These are phyloP conservation scores for Pichia sp. DNA, from an alignment of 1,139 yeast species.

Conservation along the genomic window DNA sequence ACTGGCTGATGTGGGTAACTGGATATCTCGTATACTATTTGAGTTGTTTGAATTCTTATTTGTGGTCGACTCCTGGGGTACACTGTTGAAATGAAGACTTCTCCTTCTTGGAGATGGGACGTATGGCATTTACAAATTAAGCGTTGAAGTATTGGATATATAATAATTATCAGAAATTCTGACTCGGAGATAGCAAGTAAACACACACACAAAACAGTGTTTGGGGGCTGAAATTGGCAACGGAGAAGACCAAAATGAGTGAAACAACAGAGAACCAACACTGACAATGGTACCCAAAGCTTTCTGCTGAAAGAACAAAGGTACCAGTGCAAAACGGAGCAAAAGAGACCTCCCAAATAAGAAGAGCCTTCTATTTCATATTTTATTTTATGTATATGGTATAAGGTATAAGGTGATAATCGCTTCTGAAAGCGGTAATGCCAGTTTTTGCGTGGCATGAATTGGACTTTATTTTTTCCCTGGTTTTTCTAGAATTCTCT, in stretches of 20 bases:
- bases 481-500: no score
- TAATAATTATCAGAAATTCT: background rate
- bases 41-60: background rate
- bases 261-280: background rate
- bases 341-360: background rate
- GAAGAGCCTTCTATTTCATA: background rate
- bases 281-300: background rate
- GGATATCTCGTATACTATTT: background rate
- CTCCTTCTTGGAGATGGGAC: conserved; percentile 12
- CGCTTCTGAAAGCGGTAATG: background rate
- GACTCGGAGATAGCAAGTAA: background rate
- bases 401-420: background rate
- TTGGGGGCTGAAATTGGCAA: background rate
- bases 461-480: background rate
- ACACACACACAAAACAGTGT: background rate
- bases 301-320: background rate
- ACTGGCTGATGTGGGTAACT: background rate
- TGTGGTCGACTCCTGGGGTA: background rate
- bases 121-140: conserved; percentile 11
- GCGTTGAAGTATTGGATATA: background rate
- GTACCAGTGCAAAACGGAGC: background rate
- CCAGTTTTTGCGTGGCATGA: background rate
- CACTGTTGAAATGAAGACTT: background rate
- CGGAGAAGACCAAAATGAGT: background rate
- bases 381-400: no score